Evolutionary conservation across 2,329 filamentous ascomycete genomes (phyloP), one percentile per base, ranked within the genome.

Genomic region (Remersonia thermophila): DNA sequence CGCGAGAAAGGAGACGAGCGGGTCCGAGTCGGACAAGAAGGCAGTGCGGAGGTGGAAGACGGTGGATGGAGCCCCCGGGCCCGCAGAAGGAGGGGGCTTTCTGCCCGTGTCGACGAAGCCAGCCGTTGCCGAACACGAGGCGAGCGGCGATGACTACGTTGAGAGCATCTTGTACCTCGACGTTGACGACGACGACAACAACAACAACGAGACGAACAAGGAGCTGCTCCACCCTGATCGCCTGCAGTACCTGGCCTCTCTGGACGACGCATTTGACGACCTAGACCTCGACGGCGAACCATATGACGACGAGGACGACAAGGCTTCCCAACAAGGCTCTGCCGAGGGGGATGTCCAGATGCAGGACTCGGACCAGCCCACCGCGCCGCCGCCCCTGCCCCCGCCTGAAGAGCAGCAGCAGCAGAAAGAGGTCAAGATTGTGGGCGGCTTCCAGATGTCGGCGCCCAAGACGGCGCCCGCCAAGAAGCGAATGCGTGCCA

Each of bases 401-500:
- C 20, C 20, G 9, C 20, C 5, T 9, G 20, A 23, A 9, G 20
- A 23, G 9, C 20, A 23, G 20, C 20, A 23, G 9, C 20, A 23
- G 20, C 20, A 23, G 20, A 23, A 23, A 9, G 49, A 42, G 27
- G 28, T 23, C 34, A 52, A 36, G 40, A 44, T 41, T 13, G 45
- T 45, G 25, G 52, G 43, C 15, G 49, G 47, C 23, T 52, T 47
- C 43, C 50, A 46, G 45, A 49, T 50, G 40, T 45, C 38, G 10
- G 42, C 32, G 15, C 44, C 41, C 20, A 47, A 51, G 7, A 33
- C 45, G 36, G 49, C 52, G 32, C 42, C 50, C 39, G 51, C 64
- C 45, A 65, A 71, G 48, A 80, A 72, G 52, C 70, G 80, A 43
- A 80, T 83, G 57, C 76, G 77, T 47, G 83, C 83, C 4, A 81